Percentiles rank a stretch among this genome's conserved stretches.
These are phyloP conservation scores for Aspergillus sojae DNA, from an alignment of 2,329 filamentous ascomycete genomes.

Conservation along the genomic window DNA sequence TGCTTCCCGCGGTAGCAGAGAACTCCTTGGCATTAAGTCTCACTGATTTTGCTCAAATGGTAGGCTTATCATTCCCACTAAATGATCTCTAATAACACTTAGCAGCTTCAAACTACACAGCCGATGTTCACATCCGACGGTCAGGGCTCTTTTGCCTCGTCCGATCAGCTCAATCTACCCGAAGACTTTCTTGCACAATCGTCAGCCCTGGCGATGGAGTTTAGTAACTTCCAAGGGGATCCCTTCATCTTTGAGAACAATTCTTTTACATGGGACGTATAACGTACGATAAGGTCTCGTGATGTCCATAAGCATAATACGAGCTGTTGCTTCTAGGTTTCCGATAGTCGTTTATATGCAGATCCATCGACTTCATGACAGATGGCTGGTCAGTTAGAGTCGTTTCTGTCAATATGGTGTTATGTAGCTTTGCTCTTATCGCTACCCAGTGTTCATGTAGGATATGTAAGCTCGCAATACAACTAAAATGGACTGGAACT, in stretches of 20 bases:
- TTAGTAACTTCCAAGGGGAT: conserved; percentile 21
- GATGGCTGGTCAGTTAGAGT: too few species aligned
- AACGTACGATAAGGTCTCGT: too few species aligned
- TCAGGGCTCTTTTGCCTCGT: not conserved
- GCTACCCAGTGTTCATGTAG: too few species aligned
- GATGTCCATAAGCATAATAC: too few species aligned
- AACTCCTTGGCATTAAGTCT: not conserved
- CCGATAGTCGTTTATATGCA: too few species aligned
- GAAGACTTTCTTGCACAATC: conserved; percentile 17
- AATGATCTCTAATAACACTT: not conserved
- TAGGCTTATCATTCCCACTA: not conserved
- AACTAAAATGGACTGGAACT: too few species aligned
- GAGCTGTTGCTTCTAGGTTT: too few species aligned
- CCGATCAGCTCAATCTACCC: conserved; percentile 12
- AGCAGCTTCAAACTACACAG: conserved; percentile 11
- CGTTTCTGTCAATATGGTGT: too few species aligned
- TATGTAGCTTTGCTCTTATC: too few species aligned
- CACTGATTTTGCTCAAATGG: conserved; percentile 10
- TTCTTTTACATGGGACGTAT: conserved; percentile 10
- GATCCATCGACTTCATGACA: too few species aligned
- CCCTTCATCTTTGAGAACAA: conserved; percentile 24
- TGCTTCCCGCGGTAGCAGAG: conserved; percentile 15
- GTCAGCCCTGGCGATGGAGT: conserved; percentile 17
- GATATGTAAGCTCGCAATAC: too few species aligned
- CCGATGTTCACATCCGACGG: not conserved